Evolutionary conservation across 352 stramenopile species (phyloP), one percentile per base, ranked within the genome.

Genomic region (Saprolegnia diclina): DNA sequence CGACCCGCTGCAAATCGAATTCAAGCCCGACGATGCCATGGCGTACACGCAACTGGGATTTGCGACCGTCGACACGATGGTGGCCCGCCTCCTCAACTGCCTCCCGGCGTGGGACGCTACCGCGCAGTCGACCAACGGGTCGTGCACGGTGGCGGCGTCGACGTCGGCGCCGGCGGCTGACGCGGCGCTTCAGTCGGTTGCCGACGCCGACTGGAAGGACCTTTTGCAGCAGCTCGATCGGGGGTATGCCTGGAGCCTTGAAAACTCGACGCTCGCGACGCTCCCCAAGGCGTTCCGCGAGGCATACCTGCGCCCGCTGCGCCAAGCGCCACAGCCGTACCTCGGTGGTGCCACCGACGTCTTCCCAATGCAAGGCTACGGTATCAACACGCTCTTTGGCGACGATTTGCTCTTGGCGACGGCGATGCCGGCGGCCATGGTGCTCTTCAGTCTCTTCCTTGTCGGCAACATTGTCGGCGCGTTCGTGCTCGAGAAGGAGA

Each of bases 401-500:
- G 7, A 45, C 7, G 38, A 14, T 7, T 45, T 45, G 7, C 7
- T 45, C 7, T 45, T 7, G 14, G 38, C 14, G 7, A 45, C 14
- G 7, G 7, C 7, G 7, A 14, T 16, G 7, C 7, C 38, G 7
- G 7, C 7, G 7, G 38, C 82, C 85, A 57, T 64, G n/a, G n/a
- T 74, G 0, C 74, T 95, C 26, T 81, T 93, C 62, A 92, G 89
- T 74, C 74, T 93, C 55, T 67, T 96, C 19, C 76, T 80, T 16
- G 93, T 89, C 66, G 22, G 94, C n/a, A 80, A 83, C 56, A 79
- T 82, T 18, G 73, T 90, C 24, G 85, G 80, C 22, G 72, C 79
- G 10, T 38, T 88, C 22, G 94, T 98, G 19, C 77, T 83, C 26
- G 92, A 98, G 73, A 89, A 89, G 40, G 81, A 89, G 70, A 82